These are phyloP conservation scores for Epichloe amarillans DNA, from an alignment of 2,329 filamentous ascomycete species.

Conservation along the genomic window DNA sequence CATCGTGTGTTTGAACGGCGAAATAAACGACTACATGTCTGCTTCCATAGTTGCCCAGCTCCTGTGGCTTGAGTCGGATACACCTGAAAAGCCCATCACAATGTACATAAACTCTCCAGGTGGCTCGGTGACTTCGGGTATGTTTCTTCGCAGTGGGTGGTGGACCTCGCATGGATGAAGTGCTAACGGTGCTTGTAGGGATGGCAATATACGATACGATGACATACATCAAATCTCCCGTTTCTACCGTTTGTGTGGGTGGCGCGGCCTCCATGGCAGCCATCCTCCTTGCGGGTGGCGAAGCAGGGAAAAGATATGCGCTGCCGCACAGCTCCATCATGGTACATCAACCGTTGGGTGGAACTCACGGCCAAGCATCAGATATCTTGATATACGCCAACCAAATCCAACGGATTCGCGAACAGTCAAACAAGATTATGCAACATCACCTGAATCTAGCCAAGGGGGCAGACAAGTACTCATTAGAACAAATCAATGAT, in stretches of 20 bases:
- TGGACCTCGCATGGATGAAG: background rate
- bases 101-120: constrained; percentile 98
- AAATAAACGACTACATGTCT: constrained; percentile 79
- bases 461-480: constrained; percentile 62
- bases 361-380: constrained; percentile 48
- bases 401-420: constrained; percentile 79
- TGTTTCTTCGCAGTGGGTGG: constrained; percentile 1
- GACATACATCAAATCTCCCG: constrained; percentile 86
- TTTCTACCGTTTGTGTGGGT: constrained; percentile 89
- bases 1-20: constrained; percentile 85
- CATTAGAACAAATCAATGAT: constrained; percentile 72
- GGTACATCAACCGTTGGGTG: constrained; percentile 88
- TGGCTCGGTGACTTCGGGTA: constrained; percentile 67
- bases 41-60: constrained; percentile 94
- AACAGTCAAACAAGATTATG: constrained; percentile 84
- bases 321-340: constrained; percentile 92
- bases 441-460: constrained; percentile 69
- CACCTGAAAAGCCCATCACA: constrained; percentile 85
- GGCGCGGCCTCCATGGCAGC: constrained; percentile 94
- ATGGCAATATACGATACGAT: constrained; percentile 97
- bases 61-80: constrained; percentile 94
- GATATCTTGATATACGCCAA: constrained; percentile 97
- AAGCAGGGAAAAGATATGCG: constrained; percentile 72
- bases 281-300: constrained; percentile 73
- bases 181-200: constrained; percentile 22